Base-by-base conservation (phyloP, 1,139 yeast genomes). In the Suhomyces anneliseae region DNA sequence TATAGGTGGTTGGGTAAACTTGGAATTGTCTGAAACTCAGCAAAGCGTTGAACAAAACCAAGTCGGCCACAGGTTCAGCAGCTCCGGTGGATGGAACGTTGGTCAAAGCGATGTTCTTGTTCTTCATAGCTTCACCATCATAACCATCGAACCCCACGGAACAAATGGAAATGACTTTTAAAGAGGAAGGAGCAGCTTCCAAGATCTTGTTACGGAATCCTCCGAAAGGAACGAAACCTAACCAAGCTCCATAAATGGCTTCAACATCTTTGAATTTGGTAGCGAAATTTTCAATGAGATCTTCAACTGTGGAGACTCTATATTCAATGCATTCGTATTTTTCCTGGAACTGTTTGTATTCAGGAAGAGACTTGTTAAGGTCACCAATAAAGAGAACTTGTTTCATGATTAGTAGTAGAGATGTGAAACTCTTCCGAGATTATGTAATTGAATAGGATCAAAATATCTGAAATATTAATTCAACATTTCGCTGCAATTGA, bases 21-120 rank as follows among this genome's bases (percentile, higher is more conserved):
- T 76, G 66, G 51, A 84, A 82, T 66, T 79, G 76, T 53, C 96
- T 73, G 66, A 85, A 85, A 32, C 85, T 77, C 35, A 80, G 72
- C 50, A 87, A 64, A 0, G 88, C 68, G 55, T 84, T 74, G 58
- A 74, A 78, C 41, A 87, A 66, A 0, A 85, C 95, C 50, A 83
- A 65, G 56, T 89, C 96, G 1, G 95, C 90, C n/a, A 89, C 96
- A 10, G 89, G 87, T 42, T 73, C 79, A 4, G 85, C 79, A 0
- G 88, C 77, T 26, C 70, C 82, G 39, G 74, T 67, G 6, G 86
- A 77, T 0, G 90, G 90, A 15, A 82, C 83, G 62, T 88, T 85
- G 53, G 88, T 81, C 48, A 87, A 70, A 6, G 68, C 58, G 35
- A 87, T 78, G n/a, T 76, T 77, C 43, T 69, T 70, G 27, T 68